Evolutionary conservation across 2,329 filamentous ascomycete genomes (phyloP).

Genomic region (Epichloe aotearoae): DNA sequence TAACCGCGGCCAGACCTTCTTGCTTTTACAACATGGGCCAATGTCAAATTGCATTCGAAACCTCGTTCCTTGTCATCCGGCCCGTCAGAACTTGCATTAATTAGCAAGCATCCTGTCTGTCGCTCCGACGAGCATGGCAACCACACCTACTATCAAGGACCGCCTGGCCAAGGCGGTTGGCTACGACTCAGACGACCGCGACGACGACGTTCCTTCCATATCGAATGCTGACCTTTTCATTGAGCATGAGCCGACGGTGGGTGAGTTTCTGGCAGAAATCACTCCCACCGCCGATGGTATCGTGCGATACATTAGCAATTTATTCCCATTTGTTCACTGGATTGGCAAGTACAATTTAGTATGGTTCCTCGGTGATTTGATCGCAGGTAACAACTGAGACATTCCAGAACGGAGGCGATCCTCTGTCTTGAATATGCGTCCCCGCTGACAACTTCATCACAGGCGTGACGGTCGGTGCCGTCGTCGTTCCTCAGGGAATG

Average conservation of each 20-base stretch:
- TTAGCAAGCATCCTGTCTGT: background rate
- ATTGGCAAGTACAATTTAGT: constrained; percentile 35
- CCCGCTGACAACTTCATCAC: constrained; percentile 9
- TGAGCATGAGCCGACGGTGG: constrained; percentile 29
- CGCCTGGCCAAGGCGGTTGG: constrained; percentile 19
- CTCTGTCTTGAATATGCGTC: background rate
- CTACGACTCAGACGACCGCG: constrained; percentile 18
- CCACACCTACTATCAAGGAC: constrained; percentile 10
- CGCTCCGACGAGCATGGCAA: constrained; percentile 1
- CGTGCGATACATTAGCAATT: constrained; percentile 22
- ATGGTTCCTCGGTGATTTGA: constrained; percentile 33
- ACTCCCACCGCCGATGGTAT: constrained; percentile 19
- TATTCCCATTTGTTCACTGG: constrained; percentile 38
- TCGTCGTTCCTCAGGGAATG: constrained; percentile 43
- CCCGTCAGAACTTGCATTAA: background rate
- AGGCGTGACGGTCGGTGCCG: constrained; percentile 35
- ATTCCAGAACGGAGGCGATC: background rate
- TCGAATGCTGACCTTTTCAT: constrained; percentile 24
- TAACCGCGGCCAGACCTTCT: background rate
- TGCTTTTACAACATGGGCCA: background rate
- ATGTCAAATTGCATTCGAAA: background rate
- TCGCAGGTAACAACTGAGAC: constrained; percentile 23
- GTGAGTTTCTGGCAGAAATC: constrained; percentile 26
- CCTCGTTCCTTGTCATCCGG: background rate
- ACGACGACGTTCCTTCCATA: constrained; percentile 22